Conservation (phyloP, 1,139 yeast genomes). For the Waltiozyma sp. region DNA sequence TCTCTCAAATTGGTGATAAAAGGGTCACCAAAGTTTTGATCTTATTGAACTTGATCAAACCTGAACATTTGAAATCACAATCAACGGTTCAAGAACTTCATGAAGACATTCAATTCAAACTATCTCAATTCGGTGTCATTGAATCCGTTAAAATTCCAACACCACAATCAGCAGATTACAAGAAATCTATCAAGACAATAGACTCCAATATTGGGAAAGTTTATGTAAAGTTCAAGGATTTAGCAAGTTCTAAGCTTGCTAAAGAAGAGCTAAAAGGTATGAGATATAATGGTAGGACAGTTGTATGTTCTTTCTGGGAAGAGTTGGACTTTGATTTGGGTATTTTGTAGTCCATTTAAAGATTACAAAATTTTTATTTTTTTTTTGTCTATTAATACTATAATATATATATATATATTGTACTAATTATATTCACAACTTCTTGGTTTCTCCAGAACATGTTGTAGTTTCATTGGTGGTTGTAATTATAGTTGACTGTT, state of each 20-base stretch:
- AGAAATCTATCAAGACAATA: slow-evolving; percentile 29
- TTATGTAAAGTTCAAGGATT: slow-evolving; percentile 50
- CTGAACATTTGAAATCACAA: slow-evolving; percentile 50
- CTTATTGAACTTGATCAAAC: slow-evolving; percentile 53
- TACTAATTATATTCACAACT: too few species aligned
- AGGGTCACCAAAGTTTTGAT: slow-evolving; percentile 45
- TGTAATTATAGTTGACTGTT: not conserved
- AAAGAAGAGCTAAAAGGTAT: slow-evolving; percentile 57
- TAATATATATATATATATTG: too few species aligned
- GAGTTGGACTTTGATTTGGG: slow-evolving; percentile 41
- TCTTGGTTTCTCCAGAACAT: too few species aligned
- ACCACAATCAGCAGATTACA: slow-evolving; percentile 39
- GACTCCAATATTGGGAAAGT: slow-evolving; percentile 57
- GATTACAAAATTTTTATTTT: not conserved
- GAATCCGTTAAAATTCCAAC: slow-evolving; percentile 51
- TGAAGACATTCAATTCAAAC: slow-evolving; percentile 43
- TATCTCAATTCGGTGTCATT: slow-evolving; percentile 42
- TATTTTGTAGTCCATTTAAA: slow-evolving; percentile 12
- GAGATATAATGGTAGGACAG: slow-evolving; percentile 57
- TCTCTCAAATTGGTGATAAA: slow-evolving; percentile 12
- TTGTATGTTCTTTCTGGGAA: slow-evolving; percentile 54
- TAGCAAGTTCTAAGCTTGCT: slow-evolving; percentile 45
- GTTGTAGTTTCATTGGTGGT: not conserved
- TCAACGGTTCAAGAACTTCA: slow-evolving; percentile 37
- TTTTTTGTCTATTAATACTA: not conserved